Evolutionary conservation across 768 basidiomycete species (phyloP), one percentile per base, ranked within the genome.

Genomic region (Hypsizygus marmoreus): DNA sequence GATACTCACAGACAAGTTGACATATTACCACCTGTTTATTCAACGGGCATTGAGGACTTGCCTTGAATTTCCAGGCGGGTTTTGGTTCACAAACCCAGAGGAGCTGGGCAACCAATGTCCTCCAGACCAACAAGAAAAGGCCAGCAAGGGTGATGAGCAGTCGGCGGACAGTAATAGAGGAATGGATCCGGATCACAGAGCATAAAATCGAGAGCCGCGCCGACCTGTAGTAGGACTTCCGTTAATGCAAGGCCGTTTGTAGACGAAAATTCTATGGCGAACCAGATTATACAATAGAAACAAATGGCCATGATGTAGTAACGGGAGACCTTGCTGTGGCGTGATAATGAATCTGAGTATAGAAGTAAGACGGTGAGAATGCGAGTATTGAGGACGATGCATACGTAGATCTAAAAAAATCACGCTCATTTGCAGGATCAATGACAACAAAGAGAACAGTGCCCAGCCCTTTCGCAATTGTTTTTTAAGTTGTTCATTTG

Each of bases 141-240:
- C 57, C 51, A 1, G 64, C 67, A n/a, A 74, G 45, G 45, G 56
- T 58, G 12, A 50, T 40, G 1, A 70, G 59, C 12, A 54, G 45
- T 24, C 37, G 48, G 14, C 60, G 58, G 30, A 63, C 55, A 2
- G 36, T 35, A 10, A 31, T 47, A 34, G 66, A 63, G 0, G 73
- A 70, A 41, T 73, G 72, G 47, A 79, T 67, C 26, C 79, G 75
- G 44, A 79, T 72, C 47, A 81, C 68, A 8, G 77, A 78, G 62
- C 75, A 75, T 6, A 81, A 60, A 32, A 79, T 77, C 19, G 76
- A 71, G n/a, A 77, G 59, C 9, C 78, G 71, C 2, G 78, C 63
- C 24, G 63, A 65, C 73, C 74, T 75, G n/a, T 24, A 44, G 11
- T 16, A n/a, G 10, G 28, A 23, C 40, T n/a, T n/a, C n/a, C n/a